Evolutionary conservation across 805 yeast species (phyloP), one percentile per base, ranked within the genome.

Genomic region (Nakazawaea ishiwadae): DNA sequence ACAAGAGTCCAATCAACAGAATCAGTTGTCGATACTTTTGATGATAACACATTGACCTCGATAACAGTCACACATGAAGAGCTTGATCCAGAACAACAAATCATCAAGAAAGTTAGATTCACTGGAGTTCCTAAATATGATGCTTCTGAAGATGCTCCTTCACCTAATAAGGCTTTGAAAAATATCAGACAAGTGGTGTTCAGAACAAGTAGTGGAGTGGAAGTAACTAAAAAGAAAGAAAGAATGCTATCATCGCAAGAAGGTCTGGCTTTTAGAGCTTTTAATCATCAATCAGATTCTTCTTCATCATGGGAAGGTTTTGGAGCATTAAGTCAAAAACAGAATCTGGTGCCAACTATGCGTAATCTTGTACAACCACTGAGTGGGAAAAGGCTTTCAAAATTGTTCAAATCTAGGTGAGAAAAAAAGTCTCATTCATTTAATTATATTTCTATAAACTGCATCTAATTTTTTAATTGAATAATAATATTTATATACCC

Each of bases 71-170:
- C 37, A 9, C 44, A 40, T 18, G 39, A 40, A n/a, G 44, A 35
- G 20, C 4, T 23, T 28, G 31, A 16, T 23, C 17, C 32, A 9
- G 16, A 32, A 5, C 18, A 40, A 5, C 29, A 37, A 5, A 31
- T 40, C 2, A 39, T 56, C 2, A 75, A 73, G 47, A 72, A 62
- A 47, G 81, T 76, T 9, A 53, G 81, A 24, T 76, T 76, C 46
- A 59, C 59, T 4, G 81, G 80, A 0, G 80, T 76, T 4, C 66
- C 74, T 1, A 72, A 66, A 38, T 76, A 73, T 42, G 51, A 68
- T 2, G 75, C 68, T 26, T 75, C 68, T 5, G 82, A 76, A 52
- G 82, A 76, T 55, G 76, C 75, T 0, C 81, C 81, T 1, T 62
- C 77, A 3, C 60, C 66, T 4, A 55, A 52, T 38, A 58, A 55